phyloP scores from a whole-genome alignment of 345 rosid species.

The Gossypium turneri region DNA sequence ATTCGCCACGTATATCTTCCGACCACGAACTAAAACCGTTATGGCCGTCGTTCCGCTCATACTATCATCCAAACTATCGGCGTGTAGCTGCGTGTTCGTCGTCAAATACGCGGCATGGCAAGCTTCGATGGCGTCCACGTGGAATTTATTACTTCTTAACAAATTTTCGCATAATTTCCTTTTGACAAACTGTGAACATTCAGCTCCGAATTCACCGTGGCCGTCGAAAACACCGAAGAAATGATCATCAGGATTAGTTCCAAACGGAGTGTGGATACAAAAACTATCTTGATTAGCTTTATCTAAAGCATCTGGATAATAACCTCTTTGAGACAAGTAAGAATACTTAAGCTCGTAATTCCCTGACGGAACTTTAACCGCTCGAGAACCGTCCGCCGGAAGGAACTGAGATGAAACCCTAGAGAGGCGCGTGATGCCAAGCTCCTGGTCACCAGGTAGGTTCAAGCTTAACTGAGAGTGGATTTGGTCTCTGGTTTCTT shows the following conservation, averaged over 20 bases:
- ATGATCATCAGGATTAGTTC: constrained; percentile 57
- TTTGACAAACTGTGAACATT: constrained; percentile 89
- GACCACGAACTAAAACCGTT: constrained; percentile 84
- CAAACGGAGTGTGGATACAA: constrained; percentile 89
- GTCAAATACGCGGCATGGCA: constrained; percentile 59
- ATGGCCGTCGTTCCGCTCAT: constrained; percentile 98
- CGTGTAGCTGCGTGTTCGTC: constrained; percentile 74
- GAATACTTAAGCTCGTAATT: constrained; percentile 70
- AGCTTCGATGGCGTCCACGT: constrained; percentile 69
- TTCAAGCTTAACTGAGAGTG: constrained; percentile 32
- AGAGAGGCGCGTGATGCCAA: constrained; percentile 72
- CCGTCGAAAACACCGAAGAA: constrained; percentile 99
- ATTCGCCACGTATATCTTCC: constrained; percentile 73
- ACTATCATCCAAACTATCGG: constrained; percentile 70
- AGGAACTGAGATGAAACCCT: constrained; percentile 94
- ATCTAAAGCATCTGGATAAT: constrained; percentile 90
- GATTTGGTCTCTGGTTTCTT: constrained; percentile 49
- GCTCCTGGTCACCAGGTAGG: constrained; percentile 44
- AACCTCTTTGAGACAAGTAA: constrained; percentile 83
- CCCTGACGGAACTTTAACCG: constrained; percentile 53
- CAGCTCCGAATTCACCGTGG: constrained; percentile 89
- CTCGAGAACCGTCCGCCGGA: constrained; percentile 80
- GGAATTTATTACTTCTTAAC: constrained; percentile 55
- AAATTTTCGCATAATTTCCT: constrained; percentile 77
- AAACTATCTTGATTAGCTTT: constrained; percentile 98